Evolutionary conservation across 495 filamentous ascomycete genomes (phyloP).

Genomic region (Mytilinidion resinicola): DNA sequence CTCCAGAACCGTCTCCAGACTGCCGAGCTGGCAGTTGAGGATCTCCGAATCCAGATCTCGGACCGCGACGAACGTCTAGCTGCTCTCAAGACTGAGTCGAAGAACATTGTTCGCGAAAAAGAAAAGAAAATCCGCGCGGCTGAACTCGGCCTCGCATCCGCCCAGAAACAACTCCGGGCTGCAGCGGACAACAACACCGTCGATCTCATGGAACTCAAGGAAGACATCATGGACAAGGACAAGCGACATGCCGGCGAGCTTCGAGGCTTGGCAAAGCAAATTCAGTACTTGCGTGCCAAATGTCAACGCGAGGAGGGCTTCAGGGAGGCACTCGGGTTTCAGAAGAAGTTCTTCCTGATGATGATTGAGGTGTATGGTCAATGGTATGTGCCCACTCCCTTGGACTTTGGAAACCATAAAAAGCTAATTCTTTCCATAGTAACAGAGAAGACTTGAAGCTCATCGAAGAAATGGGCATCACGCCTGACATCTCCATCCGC

Average conservation of each 20-base stretch:
- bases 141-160: constrained; percentile 2
- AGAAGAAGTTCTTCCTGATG: constrained; percentile 70
- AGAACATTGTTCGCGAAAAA: constrained; percentile 15
- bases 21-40: constrained; percentile 15
- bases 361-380: constrained; percentile 73
- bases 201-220: constrained; percentile 9
- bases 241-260: constrained; percentile 72
- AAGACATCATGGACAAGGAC: constrained; percentile 33
- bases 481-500: constrained; percentile 39
- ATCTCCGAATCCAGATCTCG: constrained; percentile 11
- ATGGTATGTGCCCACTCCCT: constrained; percentile 60
- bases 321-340: constrained; percentile 67
- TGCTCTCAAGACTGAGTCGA: constrained; percentile 2
- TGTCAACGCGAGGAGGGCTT: constrained; percentile 74
- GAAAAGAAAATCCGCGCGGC: constrained; percentile 25
- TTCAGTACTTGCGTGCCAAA: constrained; percentile 77
- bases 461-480: constrained; percentile 71
- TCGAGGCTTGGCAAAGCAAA: constrained; percentile 76
- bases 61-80: constrained; percentile 16
- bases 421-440: constrained; percentile 44
- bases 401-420: neutral
- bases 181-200: neutral
- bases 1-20: constrained; percentile 8
- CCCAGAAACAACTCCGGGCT: constrained; percentile 5
- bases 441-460: constrained; percentile 87